A percentile compares a stretch with the other conserved stretches of the same genome.
Evolutionary conservation across 768 basidiomycete species (phyloP).

Genomic region (Lactarius quietus): DNA sequence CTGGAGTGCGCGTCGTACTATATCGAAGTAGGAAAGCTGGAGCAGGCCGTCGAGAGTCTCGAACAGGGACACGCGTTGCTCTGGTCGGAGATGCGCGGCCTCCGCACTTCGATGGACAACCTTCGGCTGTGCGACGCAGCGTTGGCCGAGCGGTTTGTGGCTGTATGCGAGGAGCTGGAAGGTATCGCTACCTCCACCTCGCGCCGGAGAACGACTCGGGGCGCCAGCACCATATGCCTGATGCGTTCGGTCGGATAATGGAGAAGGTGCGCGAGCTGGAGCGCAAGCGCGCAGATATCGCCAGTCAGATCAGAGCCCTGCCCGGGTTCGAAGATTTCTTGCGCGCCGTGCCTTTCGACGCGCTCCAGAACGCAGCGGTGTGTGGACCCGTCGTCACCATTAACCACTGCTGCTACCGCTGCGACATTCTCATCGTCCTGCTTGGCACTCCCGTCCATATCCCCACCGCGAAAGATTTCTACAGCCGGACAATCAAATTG

Average conservation of each 20-base stretch:
- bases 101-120: constrained; percentile 18
- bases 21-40: constrained; percentile 3
- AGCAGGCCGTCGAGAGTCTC: constrained; percentile 14
- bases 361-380: constrained; percentile 5
- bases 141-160: constrained; percentile 13
- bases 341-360: constrained; percentile 6
- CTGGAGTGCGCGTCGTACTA: constrained; percentile 4
- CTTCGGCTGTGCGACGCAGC: constrained; percentile 6
- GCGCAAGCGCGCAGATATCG: background rate
- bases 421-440: constrained; percentile 18
- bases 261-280: background rate
- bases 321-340: constrained; percentile 12
- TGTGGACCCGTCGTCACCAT: constrained; percentile 14
- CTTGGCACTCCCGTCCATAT: background rate
- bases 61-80: constrained; percentile 20
- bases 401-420: constrained; percentile 13
- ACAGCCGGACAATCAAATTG: background rate
- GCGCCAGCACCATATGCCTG: background rate
- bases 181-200: background rate
- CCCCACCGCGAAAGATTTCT: constrained; percentile 1
- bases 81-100: constrained; percentile 22
- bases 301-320: background rate
- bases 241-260: constrained; percentile 5
- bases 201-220: background rate
- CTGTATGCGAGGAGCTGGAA: constrained; percentile 1